Percentiles rank a stretch among this genome's conserved stretches.
Evolutionary conservation across 495 filamentous ascomycete genomes (phyloP).

Genomic region (Margaritispora aquatica): DNA sequence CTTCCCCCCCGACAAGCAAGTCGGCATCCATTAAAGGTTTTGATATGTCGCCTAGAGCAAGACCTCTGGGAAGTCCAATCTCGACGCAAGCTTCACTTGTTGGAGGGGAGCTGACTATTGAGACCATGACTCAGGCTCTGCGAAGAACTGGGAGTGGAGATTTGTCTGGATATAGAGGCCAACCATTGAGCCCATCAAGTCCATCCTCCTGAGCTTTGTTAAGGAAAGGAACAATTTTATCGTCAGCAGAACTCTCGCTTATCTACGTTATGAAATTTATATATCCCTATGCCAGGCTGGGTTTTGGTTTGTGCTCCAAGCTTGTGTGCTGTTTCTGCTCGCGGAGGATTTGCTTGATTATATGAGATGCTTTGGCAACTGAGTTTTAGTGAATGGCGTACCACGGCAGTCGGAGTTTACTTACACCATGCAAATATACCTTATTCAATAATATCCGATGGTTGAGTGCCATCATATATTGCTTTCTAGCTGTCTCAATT

Average conservation of each 20-base stretch:
- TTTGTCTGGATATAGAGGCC: slow-evolving; percentile 55
- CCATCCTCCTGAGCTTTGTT: slow-evolving; percentile 16
- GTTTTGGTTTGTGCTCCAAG: too few relatives aligned
- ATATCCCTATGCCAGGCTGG: too few relatives aligned
- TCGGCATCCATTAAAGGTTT: slow-evolving; percentile 58
- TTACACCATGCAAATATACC: too few relatives aligned
- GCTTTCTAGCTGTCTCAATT: too few relatives aligned
- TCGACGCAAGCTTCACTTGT: slow-evolving; percentile 23
- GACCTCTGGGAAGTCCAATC: slow-evolving; percentile 43
- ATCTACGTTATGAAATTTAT: slow-evolving; percentile 11
- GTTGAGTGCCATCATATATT: too few relatives aligned
- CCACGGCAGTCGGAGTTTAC: too few relatives aligned
- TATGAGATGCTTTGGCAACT: too few relatives aligned
- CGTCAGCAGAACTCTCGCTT: slow-evolving; percentile 1
- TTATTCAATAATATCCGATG: too few relatives aligned
- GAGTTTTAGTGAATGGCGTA: too few relatives aligned
- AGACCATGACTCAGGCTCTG: slow-evolving; percentile 87
- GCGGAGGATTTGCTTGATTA: too few relatives aligned
- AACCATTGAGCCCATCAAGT: slow-evolving; percentile 52
- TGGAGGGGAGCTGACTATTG: slow-evolving; percentile 68
- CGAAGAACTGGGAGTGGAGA: slow-evolving; percentile 78
- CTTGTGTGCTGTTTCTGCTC: too few relatives aligned
- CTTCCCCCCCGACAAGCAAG: slow-evolving; percentile 63
- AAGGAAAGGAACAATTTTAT: neutral
- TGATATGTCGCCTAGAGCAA: slow-evolving; percentile 52